phyloP scores from a whole-genome alignment of 2,329 filamentous ascomycete genomes.

The Colletotrichum costaricense region DNA sequence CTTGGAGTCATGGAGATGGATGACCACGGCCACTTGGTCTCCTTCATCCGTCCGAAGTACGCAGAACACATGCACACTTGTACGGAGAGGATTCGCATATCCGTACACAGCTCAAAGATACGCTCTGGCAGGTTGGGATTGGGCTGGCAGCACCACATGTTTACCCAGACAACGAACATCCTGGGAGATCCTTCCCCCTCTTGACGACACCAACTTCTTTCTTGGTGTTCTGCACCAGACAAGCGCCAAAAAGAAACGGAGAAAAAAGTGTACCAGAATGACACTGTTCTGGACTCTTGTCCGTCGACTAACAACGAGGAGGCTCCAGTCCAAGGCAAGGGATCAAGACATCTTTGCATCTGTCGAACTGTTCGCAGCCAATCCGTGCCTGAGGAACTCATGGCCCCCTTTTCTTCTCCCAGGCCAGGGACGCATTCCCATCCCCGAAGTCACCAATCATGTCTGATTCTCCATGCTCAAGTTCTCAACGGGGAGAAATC shows the following conservation, averaged over 20 bases:
- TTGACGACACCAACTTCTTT: not conserved
- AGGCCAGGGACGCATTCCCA: not conserved
- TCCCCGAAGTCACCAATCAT: not conserved
- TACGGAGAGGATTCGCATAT: not conserved
- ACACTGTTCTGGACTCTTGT: not conserved
- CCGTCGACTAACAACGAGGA: not conserved
- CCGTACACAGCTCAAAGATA: not conserved
- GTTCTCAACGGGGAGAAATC: not conserved
- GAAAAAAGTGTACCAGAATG: not conserved
- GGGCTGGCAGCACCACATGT: conserved; percentile 5
- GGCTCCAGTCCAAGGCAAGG: conserved; percentile 3
- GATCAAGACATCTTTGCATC: conserved; percentile 13
- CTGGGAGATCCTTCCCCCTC: not conserved
- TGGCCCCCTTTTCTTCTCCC: conserved; percentile 4
- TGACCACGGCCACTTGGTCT: not conserved
- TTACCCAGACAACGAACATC: conserved; percentile 20
- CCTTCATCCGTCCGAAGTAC: conserved; percentile 4
- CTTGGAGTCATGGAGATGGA: not conserved
- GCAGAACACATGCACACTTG: not conserved
- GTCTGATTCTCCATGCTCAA: conserved; percentile 4
- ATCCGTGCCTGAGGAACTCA: conserved; percentile 6
- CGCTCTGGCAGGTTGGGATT: not conserved
- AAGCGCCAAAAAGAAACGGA: conserved; percentile 22
- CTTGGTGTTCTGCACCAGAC: conserved; percentile 22
- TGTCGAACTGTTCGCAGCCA: conserved; percentile 2